Evolutionary conservation across 2,329 filamentous ascomycete species (phyloP).

Genomic region (Stagonosporopsis cucurbitacearum): DNA sequence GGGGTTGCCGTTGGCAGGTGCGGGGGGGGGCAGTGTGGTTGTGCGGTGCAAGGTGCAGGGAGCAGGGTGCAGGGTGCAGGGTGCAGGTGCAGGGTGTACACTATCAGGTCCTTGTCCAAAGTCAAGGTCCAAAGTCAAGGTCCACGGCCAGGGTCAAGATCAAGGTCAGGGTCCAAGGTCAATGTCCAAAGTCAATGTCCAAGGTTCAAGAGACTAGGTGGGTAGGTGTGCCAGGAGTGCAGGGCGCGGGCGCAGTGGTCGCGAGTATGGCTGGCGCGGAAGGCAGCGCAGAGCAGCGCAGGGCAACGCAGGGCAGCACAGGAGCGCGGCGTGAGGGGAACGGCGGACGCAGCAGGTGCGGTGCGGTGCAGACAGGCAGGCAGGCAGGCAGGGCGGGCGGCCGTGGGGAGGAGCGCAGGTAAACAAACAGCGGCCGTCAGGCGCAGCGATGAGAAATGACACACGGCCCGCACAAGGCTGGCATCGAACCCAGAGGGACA

Average conservation of each 20-base stretch:
- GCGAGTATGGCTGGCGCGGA: background rate
- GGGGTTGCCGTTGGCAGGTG: constrained; percentile 13
- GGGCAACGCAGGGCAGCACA: constrained; percentile 1
- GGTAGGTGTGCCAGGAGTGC: no score
- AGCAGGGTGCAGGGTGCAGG: no score
- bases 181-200: no score
- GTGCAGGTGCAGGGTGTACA: no score
- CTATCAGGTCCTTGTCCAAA: no score
- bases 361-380: background rate
- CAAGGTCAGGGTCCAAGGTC: no score
- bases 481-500: constrained; percentile 18
- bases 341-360: background rate
- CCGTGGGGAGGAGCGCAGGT: constrained; percentile 1
- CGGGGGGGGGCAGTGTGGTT: no score
- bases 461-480: constrained; percentile 18
- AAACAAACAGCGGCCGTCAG: constrained; percentile 21
- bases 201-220: no score
- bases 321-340: constrained; percentile 6
- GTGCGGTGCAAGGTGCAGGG: no score
- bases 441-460: background rate
- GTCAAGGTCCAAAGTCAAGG: no score
- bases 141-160: no score
- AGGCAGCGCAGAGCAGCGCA: background rate
- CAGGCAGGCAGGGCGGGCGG: background rate
- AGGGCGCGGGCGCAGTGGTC: background rate